A percentile compares a stretch with the other conserved stretches of the same genome.
These are phyloP conservation scores for Globisporangium viniferum DNA, from an alignment of 352 stramenopile species.

Conservation along the genomic window DNA sequence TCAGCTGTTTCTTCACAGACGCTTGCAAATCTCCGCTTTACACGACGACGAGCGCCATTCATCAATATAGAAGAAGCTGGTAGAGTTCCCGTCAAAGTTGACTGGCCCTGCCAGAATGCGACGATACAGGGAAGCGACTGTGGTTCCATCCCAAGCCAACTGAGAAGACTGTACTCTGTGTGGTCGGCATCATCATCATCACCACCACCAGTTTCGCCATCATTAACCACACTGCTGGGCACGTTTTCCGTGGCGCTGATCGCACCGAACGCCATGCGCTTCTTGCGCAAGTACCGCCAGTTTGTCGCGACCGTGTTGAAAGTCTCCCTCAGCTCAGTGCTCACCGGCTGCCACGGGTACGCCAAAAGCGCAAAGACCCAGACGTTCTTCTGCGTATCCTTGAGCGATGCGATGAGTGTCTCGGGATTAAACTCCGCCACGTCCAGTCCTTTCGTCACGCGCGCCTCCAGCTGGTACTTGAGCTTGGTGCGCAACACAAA, in stretches of 20 bases:
- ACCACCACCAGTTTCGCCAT: background rate
- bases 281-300: constrained; percentile 27
- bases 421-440: constrained; percentile 13
- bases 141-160: constrained; percentile 23
- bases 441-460: constrained; percentile 18
- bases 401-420: constrained; percentile 17
- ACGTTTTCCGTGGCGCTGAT: constrained; percentile 24
- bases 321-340: background rate
- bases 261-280: constrained; percentile 27
- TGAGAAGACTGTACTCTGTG: constrained; percentile 29
- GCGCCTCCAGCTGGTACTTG: constrained; percentile 29
- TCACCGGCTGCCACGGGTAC: constrained; percentile 29
- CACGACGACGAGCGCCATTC: background rate
- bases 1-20: constrained; percentile 12
- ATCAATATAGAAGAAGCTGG: background rate
- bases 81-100: background rate
- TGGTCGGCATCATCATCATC: background rate
- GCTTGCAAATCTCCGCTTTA: constrained; percentile 15
- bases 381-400: constrained; percentile 6
- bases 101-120: constrained; percentile 36
- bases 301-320: constrained; percentile 36
- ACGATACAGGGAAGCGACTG: constrained; percentile 29
- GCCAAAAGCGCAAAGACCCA: constrained; percentile 38
- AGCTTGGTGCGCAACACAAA: constrained; percentile 35
- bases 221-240: background rate